These are phyloP conservation scores for Nitzschia putrida DNA, from an alignment of 108 stramenopile genomes.

Conservation along the genomic window DNA sequence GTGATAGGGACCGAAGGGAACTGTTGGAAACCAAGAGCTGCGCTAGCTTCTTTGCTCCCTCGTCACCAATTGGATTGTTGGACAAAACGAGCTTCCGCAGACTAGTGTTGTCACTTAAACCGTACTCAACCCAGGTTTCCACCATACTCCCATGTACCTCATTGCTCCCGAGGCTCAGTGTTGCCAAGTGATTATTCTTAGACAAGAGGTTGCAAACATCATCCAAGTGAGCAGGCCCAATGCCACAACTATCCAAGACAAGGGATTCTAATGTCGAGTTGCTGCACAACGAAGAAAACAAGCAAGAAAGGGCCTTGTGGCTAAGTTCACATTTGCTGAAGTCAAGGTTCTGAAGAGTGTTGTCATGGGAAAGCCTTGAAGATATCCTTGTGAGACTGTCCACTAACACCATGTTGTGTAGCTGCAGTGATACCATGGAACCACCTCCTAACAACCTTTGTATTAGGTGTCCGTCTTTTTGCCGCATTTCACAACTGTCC, in stretches of 20 bases:
- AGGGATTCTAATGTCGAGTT: conserved; percentile 27
- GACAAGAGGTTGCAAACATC: conserved; percentile 9
- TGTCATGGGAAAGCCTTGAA: neutral
- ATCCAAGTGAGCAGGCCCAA: conserved; percentile 4
- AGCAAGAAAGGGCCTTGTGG: neutral
- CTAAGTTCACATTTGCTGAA: neutral
- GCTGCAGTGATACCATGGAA: neutral
- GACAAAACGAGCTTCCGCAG: conserved; percentile 24
- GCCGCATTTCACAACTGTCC: conserved; percentile 1
- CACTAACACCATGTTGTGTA: conserved; percentile 8
- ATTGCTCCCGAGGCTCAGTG: conserved; percentile 22
- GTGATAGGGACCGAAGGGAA: conserved; percentile 21
- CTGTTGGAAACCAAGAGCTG: conserved; percentile 19
- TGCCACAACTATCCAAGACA: conserved; percentile 17
- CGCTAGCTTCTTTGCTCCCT: conserved; percentile 27
- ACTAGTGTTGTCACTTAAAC: conserved; percentile 1
- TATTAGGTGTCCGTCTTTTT: neutral
- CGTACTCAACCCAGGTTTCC: neutral
- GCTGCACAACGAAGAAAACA: neutral
- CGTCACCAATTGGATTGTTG: conserved; percentile 41
- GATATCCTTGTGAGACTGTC: conserved; percentile 1
- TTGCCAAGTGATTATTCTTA: neutral
- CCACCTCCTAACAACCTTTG: conserved; percentile 9
- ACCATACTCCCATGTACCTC: conserved; percentile 16
- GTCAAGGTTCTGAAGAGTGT: neutral